Percentiles rank a stretch among this genome's conserved stretches.
phyloP scores from a whole-genome alignment of 148 eudicot species.

The Talinum fruticosum region DNA sequence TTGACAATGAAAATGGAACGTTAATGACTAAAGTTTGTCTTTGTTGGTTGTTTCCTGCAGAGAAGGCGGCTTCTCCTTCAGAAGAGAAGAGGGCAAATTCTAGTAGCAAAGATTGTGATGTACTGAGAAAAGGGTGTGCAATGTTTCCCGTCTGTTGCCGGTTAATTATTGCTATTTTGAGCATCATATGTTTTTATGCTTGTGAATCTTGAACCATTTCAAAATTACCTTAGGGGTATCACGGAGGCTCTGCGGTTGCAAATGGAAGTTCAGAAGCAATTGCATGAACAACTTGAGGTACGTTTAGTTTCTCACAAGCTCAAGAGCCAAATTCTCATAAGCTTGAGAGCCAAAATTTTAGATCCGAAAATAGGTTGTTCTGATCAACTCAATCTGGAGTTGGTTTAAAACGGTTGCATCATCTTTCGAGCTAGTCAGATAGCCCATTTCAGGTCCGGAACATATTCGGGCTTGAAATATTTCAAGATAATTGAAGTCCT shows the following conservation, averaged over 20 bases:
- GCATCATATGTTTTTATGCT: not conserved
- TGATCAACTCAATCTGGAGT: too few relatives aligned
- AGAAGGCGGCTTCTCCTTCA: constrained; percentile 23
- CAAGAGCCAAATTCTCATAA: not conserved
- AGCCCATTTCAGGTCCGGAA: too few relatives aligned
- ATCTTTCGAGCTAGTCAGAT: too few relatives aligned
- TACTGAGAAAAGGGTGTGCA: constrained; percentile 31
- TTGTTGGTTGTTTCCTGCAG: constrained; percentile 9
- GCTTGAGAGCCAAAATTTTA: not conserved
- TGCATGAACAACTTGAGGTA: constrained; percentile 51
- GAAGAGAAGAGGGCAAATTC: constrained; percentile 29
- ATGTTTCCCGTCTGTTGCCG: not conserved
- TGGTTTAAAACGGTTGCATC: too few relatives aligned
- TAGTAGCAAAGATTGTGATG: constrained; percentile 24
- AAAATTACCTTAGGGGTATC: constrained; percentile 20
- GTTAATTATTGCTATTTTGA: not conserved
- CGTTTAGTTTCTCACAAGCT: not conserved
- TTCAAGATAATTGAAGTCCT: not conserved
- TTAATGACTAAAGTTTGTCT: not conserved
- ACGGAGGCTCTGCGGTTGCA: constrained; percentile 40
- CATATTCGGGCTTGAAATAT: too few relatives aligned
- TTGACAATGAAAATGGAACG: not conserved
- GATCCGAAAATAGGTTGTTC: too few relatives aligned
- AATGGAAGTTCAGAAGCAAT: constrained; percentile 47
- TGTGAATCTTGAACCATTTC: not conserved